phyloP scores from a whole-genome alignment of 192 early-diverging fungal genomes.

The Coemansia sp. region DNA sequence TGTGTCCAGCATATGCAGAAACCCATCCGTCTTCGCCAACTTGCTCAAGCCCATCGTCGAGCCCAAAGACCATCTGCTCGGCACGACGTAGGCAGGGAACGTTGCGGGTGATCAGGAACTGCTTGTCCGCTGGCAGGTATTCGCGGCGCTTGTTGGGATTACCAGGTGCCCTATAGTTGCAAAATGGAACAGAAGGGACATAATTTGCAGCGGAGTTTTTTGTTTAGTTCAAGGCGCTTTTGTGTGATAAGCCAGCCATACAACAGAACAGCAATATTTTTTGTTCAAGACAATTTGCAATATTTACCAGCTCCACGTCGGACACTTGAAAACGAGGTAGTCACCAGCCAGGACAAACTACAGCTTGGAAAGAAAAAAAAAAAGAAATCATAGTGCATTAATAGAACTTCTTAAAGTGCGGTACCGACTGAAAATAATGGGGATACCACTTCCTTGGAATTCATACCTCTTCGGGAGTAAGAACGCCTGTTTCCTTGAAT shows the following conservation, averaged over 20 bases:
- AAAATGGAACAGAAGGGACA: not conserved
- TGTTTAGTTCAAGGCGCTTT: too few relatives aligned
- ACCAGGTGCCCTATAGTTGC: slow-evolving; percentile 57
- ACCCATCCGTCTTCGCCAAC: slow-evolving; percentile 81
- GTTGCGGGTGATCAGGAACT: slow-evolving; percentile 93
- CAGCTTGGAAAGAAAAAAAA: slow-evolving; percentile 14
- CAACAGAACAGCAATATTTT: not conserved
- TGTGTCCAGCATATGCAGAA: slow-evolving; percentile 71
- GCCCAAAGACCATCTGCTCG: slow-evolving; percentile 44
- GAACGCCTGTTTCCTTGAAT: slow-evolving; percentile 93
- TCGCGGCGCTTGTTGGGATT: slow-evolving; percentile 76
- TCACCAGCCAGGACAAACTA: slow-evolving; percentile 95
- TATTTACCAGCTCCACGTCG: slow-evolving; percentile 89
- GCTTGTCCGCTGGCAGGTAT: slow-evolving; percentile 82
- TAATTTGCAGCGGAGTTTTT: not conserved
- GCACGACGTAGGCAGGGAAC: slow-evolving; percentile 89
- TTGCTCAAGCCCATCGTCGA: slow-evolving; percentile 57
- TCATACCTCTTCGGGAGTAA: slow-evolving; percentile 92
- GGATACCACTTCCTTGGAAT: not conserved
- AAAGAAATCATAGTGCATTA: not conserved
- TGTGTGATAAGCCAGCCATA: too few relatives aligned
- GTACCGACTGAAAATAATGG: not conserved
- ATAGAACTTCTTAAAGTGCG: not conserved
- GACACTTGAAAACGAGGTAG: slow-evolving; percentile 97
- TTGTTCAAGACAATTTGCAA: not conserved